phyloP scores from a whole-genome alignment of 2,329 filamentous ascomycete genomes.

The Ceratocystis harringtonii region DNA sequence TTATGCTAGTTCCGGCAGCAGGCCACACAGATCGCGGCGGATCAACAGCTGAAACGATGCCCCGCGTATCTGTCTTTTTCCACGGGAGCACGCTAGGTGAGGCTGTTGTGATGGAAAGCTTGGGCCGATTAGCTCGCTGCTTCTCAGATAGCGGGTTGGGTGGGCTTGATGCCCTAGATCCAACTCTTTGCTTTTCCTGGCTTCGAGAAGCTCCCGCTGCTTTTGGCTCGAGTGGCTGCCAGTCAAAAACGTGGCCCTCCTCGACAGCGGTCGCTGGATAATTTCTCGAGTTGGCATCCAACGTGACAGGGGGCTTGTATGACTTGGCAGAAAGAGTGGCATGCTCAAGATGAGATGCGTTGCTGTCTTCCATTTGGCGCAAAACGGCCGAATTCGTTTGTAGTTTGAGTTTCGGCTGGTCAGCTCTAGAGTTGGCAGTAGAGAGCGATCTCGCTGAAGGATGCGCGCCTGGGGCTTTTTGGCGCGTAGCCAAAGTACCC shows the following conservation, averaged over 20 bases:
- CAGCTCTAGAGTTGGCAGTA: background rate
- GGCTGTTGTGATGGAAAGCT: slow-evolving; percentile 13
- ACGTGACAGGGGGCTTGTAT: background rate
- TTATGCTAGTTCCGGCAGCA: background rate
- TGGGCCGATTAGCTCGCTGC: slow-evolving; percentile 2
- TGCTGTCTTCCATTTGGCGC: slow-evolving; percentile 13
- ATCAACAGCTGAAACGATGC: slow-evolving; percentile 12
- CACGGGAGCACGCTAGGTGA: background rate
- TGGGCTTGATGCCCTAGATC: background rate
- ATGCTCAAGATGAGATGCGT: background rate
- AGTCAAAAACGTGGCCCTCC: slow-evolving; percentile 2
- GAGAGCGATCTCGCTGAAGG: background rate
- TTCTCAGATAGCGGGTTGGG: background rate
- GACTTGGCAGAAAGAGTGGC: slow-evolving; percentile 8
- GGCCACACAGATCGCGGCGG: slow-evolving; percentile 13
- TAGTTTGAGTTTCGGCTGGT: slow-evolving; percentile 13
- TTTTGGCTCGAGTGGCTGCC: slow-evolving; percentile 6
- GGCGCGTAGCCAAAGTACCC: background rate
- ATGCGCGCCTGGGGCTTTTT: background rate
- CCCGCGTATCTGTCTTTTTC: slow-evolving; percentile 11
- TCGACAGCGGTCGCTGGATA: slow-evolving; percentile 10
- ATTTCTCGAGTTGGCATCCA: background rate
- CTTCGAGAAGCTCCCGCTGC: background rate
- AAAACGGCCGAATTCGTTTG: slow-evolving; percentile 15
- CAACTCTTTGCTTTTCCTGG: background rate